Evolutionary conservation across 441 rosid species (phyloP).

Genomic region (Rhodomyrtus psidioides): DNA sequence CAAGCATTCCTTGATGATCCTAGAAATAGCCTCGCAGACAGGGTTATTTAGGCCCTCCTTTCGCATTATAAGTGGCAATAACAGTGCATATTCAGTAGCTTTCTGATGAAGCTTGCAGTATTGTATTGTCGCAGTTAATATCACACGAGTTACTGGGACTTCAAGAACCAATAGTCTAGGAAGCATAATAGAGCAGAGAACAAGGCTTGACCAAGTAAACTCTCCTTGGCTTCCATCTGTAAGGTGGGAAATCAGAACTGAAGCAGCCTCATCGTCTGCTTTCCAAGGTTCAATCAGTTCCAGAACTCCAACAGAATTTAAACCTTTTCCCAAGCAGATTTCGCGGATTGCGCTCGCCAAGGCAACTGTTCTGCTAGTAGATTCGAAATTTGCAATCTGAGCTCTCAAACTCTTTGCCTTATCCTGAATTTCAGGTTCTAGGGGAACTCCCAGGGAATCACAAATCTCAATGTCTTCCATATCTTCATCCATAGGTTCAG

Average conservation of each 20-base stretch:
- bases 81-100: conserved; percentile 51
- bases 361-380: conserved; percentile 23
- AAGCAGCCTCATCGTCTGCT: conserved; percentile 59
- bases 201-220: conserved; percentile 58
- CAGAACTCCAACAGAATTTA: conserved; percentile 35
- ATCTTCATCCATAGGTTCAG: conserved; percentile 10
- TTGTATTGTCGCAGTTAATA: conserved; percentile 41
- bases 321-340: conserved; percentile 39
- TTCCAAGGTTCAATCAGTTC: conserved; percentile 69
- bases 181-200: conserved; percentile 54
- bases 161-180: conserved; percentile 57
- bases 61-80: conserved; percentile 49
- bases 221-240: conserved; percentile 28
- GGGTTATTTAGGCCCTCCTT: conserved; percentile 52
- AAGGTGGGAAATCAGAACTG: conserved; percentile 46
- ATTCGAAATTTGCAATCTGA: conserved; percentile 33
- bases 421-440: conserved; percentile 29
- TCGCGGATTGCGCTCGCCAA: conserved; percentile 43
- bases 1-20: conserved; percentile 59
- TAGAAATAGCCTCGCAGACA: conserved; percentile 44
- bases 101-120: conserved; percentile 59
- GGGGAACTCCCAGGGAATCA: conserved; percentile 5
- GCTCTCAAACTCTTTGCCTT: conserved; percentile 30
- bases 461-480: conserved; percentile 25
- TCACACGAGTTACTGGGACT: conserved; percentile 51